Base-by-base conservation (phyloP, 345 rosid genomes). In the Nasturtium officinale region DNA sequence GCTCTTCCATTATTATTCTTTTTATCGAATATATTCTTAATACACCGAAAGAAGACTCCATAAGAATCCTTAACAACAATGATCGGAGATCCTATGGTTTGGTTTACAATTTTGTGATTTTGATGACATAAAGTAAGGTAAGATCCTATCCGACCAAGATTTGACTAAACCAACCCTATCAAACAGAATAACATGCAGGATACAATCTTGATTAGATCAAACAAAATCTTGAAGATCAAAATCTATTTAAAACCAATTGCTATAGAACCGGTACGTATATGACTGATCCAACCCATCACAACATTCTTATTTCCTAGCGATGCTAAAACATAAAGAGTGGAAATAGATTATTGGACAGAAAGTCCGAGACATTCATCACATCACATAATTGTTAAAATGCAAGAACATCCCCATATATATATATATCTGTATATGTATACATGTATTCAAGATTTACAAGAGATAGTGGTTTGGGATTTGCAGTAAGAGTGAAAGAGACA, bases 401-500 rank as follows among this genome's bases (percentile, higher is more conserved):
- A 45, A 32, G 33, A 32, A 21, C 57, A 69, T 23, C 1, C 47
- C 47, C 23, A 70, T 50, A 50, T 47, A 33, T 55, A 35, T 58
- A 37, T 43, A 33, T 55, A 35, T 58, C 20, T 43, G 42, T 56
- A 38, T 60, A 40, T 40, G 40, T 63, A 70, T 32, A 15, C 60
- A 2, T 50, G 21, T 2, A 23, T 50, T 1, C 51, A 61, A 26
- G 52, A 35, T 11, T 61, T 50, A 61, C 68, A 71, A 47, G 52
- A 37, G 68, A 51, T 25, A 2, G 13, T 37, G 21, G 37, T 67
- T 52, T 38, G 61, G 62, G 12, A 35, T 67, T 16, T 25, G 40
- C 40, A 38, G 61, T 40, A 38, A 38, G 18, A 20, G 16, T 43
- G 50, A 58, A 61, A 40, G 69, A 55, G 17, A 72, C 7, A 58